These are phyloP conservation scores for Nigrospora oryzae DNA, from an alignment of 2,329 filamentous ascomycete species.

Conservation along the genomic window DNA sequence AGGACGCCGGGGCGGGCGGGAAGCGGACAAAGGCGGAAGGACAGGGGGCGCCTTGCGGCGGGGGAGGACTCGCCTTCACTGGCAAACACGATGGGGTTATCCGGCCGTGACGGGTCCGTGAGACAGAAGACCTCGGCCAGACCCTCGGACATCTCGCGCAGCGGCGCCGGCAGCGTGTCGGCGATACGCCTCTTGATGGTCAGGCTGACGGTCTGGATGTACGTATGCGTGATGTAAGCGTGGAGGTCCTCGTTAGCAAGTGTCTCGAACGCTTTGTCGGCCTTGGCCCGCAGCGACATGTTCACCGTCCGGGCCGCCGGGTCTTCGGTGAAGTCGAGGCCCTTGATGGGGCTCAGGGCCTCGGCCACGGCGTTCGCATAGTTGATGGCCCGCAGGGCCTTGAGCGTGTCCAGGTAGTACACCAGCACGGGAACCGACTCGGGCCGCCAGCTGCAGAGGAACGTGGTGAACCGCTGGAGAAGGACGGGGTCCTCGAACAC, in stretches of 20 bases:
- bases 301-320: conserved; percentile 46
- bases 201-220: conserved; percentile 59
- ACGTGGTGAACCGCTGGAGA: conserved; percentile 58
- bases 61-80: conserved; percentile 50
- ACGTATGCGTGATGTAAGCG: conserved; percentile 62
- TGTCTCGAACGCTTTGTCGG: conserved; percentile 54
- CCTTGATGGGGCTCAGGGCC: conserved; percentile 47
- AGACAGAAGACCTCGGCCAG: conserved; percentile 71
- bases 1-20: not conserved
- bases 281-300: conserved; percentile 50
- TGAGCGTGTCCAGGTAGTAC: conserved; percentile 65
- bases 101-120: conserved; percentile 62
- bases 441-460: conserved; percentile 50
- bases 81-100: conserved; percentile 71
- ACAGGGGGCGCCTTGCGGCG: not conserved
- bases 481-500: conserved; percentile 59
- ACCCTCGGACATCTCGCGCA: conserved; percentile 64
- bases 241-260: conserved; percentile 62
- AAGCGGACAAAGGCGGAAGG: not conserved
- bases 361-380: conserved; percentile 64
- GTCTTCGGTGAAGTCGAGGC: conserved; percentile 44
- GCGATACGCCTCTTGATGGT: conserved; percentile 62
- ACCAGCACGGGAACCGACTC: conserved; percentile 57
- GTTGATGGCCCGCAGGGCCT: conserved; percentile 60
- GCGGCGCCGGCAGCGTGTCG: conserved; percentile 53